Percentiles rank a stretch among this genome's conserved stretches.
Evolutionary conservation across 1,284 basidiomycete species (phyloP).

Genomic region (Puccinia polysora): DNA sequence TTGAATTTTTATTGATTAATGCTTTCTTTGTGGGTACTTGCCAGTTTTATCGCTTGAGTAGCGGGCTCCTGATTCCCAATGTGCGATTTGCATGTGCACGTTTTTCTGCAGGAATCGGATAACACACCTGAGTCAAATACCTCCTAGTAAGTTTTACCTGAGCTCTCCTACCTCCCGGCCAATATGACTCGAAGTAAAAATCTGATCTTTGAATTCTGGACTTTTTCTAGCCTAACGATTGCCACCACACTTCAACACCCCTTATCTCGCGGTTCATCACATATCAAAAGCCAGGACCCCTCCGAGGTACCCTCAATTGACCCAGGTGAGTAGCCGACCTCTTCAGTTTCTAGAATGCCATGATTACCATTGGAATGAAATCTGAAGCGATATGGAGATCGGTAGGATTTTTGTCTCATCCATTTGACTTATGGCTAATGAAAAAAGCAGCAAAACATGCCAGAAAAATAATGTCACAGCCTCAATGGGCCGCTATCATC

Average conservation of each 20-base stretch:
- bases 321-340: constrained; percentile 15
- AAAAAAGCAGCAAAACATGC: constrained; percentile 27
- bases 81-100: too few relatives aligned
- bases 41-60: neutral
- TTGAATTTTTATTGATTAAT: constrained; percentile 32
- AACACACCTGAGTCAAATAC: constrained; percentile 5
- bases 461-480: constrained; percentile 21
- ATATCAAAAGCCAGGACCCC: constrained; percentile 19
- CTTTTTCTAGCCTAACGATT: constrained; percentile 18
- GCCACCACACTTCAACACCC: constrained; percentile 26
- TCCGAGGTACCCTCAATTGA: constrained; percentile 10
- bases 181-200: too few relatives aligned
- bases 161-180: neutral
- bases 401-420: constrained; percentile 23
- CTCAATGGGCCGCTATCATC: neutral
- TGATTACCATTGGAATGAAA: neutral
- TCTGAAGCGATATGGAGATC: neutral
- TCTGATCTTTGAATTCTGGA: too few relatives aligned
- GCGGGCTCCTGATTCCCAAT: neutral
- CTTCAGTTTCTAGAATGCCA: neutral
- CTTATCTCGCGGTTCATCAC: constrained; percentile 35
- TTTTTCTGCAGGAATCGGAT: constrained; percentile 10
- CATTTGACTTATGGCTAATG: constrained; percentile 39
- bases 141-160: constrained; percentile 33
- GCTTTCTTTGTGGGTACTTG: constrained; percentile 21